Percentiles rank a stretch among this genome's conserved stretches.
Conservation (phyloP, 495 filamentous ascomycete genomes). For the Xylaria scruposa region DNA sequence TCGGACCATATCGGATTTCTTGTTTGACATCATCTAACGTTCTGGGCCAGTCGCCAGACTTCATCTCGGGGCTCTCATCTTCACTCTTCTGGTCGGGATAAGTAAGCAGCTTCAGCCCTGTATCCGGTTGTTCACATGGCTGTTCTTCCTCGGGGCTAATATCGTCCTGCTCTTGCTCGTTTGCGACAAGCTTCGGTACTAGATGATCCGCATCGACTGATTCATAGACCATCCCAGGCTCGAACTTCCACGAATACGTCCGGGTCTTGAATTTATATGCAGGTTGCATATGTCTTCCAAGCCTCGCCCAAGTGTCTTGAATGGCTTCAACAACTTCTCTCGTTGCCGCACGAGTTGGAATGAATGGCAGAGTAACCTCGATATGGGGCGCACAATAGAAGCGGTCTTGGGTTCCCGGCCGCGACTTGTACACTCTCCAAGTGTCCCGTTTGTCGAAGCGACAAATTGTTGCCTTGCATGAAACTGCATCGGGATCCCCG, state of each 20-base stretch:
- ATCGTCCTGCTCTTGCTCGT: neutral
- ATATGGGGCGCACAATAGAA: slow-evolving; percentile 27
- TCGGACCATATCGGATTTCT: slow-evolving; percentile 10
- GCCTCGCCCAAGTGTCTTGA: neutral
- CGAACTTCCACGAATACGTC: slow-evolving; percentile 19
- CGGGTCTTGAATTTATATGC: slow-evolving; percentile 23
- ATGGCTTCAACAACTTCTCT: slow-evolving; percentile 21
- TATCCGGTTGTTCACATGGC: neutral
- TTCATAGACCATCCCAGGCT: slow-evolving; percentile 23
- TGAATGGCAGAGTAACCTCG: slow-evolving; percentile 15
- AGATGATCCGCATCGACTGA: slow-evolving; percentile 13
- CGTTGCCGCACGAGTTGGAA: slow-evolving; percentile 12
- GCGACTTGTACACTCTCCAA: slow-evolving; percentile 21
- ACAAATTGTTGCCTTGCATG: slow-evolving; percentile 17
- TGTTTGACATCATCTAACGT: slow-evolving; percentile 4
- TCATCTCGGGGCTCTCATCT: slow-evolving; percentile 8
- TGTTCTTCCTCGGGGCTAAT: neutral
- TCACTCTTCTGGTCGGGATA: slow-evolving; percentile 1
- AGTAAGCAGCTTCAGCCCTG: slow-evolving; percentile 3
- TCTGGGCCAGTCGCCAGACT: neutral
- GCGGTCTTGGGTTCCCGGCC: slow-evolving; percentile 8
- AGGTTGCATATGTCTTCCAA: slow-evolving; percentile 21
- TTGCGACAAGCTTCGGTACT: neutral
- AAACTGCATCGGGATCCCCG: neutral
- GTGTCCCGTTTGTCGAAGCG: slow-evolving; percentile 21